Conservation (phyloP, 495 filamentous ascomycete genomes). For the Aspergillus funiculosus region DNA sequence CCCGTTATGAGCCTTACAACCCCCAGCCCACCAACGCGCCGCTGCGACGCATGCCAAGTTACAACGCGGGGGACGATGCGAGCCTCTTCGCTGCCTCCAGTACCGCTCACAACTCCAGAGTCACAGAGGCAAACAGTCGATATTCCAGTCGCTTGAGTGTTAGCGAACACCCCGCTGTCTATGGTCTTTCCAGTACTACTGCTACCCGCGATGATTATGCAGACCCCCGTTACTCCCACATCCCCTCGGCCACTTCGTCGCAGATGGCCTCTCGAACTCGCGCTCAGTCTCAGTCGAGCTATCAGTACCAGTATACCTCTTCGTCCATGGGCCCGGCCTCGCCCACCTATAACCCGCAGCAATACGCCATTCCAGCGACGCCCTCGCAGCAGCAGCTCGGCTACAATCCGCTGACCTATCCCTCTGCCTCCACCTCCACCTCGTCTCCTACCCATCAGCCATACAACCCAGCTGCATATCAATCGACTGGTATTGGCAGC, state of each 20-base stretch:
- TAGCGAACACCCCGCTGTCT: slow-evolving; percentile 18
- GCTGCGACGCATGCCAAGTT: slow-evolving; percentile 62
- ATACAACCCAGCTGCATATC: slow-evolving; percentile 70
- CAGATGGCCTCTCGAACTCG: slow-evolving; percentile 40
- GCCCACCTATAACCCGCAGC: slow-evolving; percentile 74
- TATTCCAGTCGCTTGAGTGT: slow-evolving; percentile 18
- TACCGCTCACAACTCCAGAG: slow-evolving; percentile 29
- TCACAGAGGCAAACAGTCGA: slow-evolving; percentile 24
- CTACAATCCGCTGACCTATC: slow-evolving; percentile 42
- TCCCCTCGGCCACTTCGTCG: slow-evolving; percentile 30
- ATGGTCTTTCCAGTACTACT: slow-evolving; percentile 23
- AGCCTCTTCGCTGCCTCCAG: slow-evolving; percentile 41
- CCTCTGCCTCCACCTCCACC: slow-evolving; percentile 31
- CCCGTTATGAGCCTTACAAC: slow-evolving; percentile 19
- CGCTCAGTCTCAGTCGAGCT: slow-evolving; percentile 46
- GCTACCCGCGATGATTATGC: slow-evolving; percentile 35
- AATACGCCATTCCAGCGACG: slow-evolving; percentile 64
- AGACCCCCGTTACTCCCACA: slow-evolving; percentile 30
- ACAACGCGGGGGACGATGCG: slow-evolving; percentile 73
- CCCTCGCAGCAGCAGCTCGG: slow-evolving; percentile 39
- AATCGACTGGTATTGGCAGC: slow-evolving; percentile 27
- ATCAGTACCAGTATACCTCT: slow-evolving; percentile 55
- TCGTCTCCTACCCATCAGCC: slow-evolving; percentile 46
- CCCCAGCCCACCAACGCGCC: slow-evolving; percentile 34
- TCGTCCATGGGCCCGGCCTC: slow-evolving; percentile 38